These are phyloP conservation scores for Chlamydomonas sp. DNA, from an alignment of 139 green algal genomes.

Conservation along the genomic window DNA sequence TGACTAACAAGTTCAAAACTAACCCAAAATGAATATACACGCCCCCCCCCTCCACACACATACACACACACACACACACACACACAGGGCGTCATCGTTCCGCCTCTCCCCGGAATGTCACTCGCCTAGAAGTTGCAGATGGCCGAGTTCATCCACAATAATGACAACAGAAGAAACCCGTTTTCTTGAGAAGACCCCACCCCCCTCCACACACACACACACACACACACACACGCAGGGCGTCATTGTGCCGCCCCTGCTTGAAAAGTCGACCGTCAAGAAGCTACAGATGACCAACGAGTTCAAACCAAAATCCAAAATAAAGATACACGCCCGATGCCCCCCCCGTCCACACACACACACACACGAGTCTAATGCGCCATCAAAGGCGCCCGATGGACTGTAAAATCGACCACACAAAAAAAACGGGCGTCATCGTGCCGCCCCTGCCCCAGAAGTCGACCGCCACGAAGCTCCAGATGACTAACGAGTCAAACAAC, in stretches of 20 bases:
- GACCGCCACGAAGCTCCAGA: neutral
- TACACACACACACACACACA: neutral
- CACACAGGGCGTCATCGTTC: neutral
- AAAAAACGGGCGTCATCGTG: neutral
- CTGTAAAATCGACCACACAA: too few species aligned
- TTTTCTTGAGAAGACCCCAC: too few species aligned
- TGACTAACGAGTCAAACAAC: neutral
- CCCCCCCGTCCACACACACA: too few species aligned
- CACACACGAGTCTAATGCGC: too few species aligned
- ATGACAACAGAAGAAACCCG: neutral
- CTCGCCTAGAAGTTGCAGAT: neutral
- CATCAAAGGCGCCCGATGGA: too few species aligned
- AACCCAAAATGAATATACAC: neutral
- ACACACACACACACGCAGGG: too few species aligned
- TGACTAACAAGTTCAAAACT: constrained; percentile 72
- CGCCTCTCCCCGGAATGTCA: neutral
- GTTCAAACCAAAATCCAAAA: neutral
- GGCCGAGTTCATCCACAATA: too few species aligned
- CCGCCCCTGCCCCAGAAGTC: too few species aligned
- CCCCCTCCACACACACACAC: too few species aligned
- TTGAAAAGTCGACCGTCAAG: constrained; percentile 81
- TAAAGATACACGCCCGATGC: neutral
- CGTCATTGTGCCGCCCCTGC: constrained; percentile 86
- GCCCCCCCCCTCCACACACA: neutral
- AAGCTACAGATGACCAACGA: neutral